phyloP scores from a whole-genome alignment of 106 monocot species.

The Platanthera zijinensis region DNA sequence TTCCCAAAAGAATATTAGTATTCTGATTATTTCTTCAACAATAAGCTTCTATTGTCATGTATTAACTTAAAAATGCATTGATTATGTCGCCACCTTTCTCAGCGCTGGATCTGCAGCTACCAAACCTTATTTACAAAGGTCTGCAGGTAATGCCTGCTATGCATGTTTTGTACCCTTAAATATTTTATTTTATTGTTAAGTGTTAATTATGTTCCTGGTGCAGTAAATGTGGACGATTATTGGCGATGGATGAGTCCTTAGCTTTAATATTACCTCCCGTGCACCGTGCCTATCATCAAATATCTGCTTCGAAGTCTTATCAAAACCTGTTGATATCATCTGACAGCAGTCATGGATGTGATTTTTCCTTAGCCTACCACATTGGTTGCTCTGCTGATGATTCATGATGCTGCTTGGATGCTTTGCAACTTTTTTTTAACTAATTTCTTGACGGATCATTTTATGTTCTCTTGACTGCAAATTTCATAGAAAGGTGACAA shows the following conservation, averaged over 20 bases:
- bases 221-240: constrained; percentile 76
- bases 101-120: constrained; percentile 80
- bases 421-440: neutral
- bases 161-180: neutral
- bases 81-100: constrained; percentile 24
- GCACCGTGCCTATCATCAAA: constrained; percentile 36
- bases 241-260: constrained; percentile 60
- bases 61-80: neutral
- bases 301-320: neutral
- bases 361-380: constrained; percentile 45
- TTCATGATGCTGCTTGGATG: constrained; percentile 3
- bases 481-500: neutral
- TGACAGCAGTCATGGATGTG: constrained; percentile 20
- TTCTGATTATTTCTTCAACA: neutral
- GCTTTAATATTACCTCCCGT: constrained; percentile 75
- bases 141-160: constrained; percentile 51
- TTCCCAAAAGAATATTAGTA: neutral
- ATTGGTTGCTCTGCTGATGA: constrained; percentile 64
- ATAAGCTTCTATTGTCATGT: neutral
- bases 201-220: constrained; percentile 10
- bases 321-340: constrained; percentile 15
- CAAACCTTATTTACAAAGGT: constrained; percentile 60
- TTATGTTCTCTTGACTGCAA: neutral
- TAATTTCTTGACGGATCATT: neutral
- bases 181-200: neutral